Evolutionary conservation across 257 asterid species (phyloP), one percentile per base, ranked within the genome.

Genomic region (Primulina tabacum): DNA sequence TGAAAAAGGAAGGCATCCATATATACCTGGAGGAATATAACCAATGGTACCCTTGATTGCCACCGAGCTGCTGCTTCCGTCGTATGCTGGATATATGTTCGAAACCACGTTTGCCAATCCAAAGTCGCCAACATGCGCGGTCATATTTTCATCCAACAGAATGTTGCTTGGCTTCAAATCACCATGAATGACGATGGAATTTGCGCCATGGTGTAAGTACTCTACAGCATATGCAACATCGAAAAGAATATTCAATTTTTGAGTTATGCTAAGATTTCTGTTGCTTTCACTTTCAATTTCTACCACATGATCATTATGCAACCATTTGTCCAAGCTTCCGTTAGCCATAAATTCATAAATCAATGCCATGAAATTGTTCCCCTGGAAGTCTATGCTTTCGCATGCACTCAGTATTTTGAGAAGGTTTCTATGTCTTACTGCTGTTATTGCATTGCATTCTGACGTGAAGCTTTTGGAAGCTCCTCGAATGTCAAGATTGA

Each of bases 71-170:
- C 6, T 33, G 37, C 37, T 33, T 33, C 37, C 37, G 0, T 33
- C 37, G 5, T 33, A 4, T 33, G 37, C 37, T 4, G 37, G 6
- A 33, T 33, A 33, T 33, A 33, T 33, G 37, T 33, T 33, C 37
- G 37, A 33, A 33, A 33, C 1, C 7, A 33, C 37, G 0, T 33
- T 33, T 18, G 85, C 77, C 30, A 80, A 47, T 75, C 88, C 77
- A 61, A 78, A 83, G 69, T 80, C 83, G 2, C 85, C 82, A 16
- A 83, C 68, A 72, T 66, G 77, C 8, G 81, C 78, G 16, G 68
- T 62, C 72, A 80, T 68, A 2, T 80, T 72, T 7, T 58, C 61
- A 33, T 80, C 80, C n/a, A 83, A 71, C 58, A 80, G 80, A 16
- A 83, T 50, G 16, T 80, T 83, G 7, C 76, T 72, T 0, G 87